Evolutionary conservation across 2,329 filamentous ascomycete species (phyloP), one percentile per base, ranked within the genome.

Genomic region (Fusarium sp.): DNA sequence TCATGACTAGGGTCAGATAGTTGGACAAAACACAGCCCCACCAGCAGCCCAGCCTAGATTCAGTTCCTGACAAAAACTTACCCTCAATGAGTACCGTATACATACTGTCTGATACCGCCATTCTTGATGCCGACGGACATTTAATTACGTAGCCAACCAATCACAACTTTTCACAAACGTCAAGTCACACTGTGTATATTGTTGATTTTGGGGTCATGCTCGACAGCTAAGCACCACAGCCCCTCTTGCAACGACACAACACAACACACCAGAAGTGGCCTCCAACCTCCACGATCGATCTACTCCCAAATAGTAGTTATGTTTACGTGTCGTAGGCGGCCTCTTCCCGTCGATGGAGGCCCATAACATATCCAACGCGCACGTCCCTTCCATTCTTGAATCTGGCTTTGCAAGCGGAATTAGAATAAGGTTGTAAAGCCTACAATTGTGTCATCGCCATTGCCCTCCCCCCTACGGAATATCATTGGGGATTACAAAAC

Each of bases 21-120:
- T 55, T 46, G 44, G 42, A 63, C 38, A 42, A 45, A 52, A n/a
- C 64, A 67, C 62, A 69, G 64, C 69, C 69, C 69, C 55, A 8
- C 46, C 42, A 42, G 27, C 26, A 20, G 50, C 26, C 35, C 49
- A 65, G 23, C 41, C 44, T 38, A n/a, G 40, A 30, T 53, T 44
- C 33, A 62, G 50, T 58, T 68, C 46, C 44, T 54, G 57, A 69
- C 49, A 45, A 46, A 55, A 37, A 42, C 38, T 37, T 54, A n/a
- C 20, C 11, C 37, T 60, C 26, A 35, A 35, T 58, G 7, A 11
- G 46, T 54, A 71, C 64, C 35, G 69, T 72, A 41, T 20, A 27
- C n/a, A 17, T 15, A 70, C 60, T 71, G 69, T 67, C 14, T 26
- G 23, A 20, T 7, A 27, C 57, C 55, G 53, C 65, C 64, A 66